These are phyloP conservation scores for Thozetella sp. DNA, from an alignment of 495 filamentous ascomycete species.

Conservation along the genomic window DNA sequence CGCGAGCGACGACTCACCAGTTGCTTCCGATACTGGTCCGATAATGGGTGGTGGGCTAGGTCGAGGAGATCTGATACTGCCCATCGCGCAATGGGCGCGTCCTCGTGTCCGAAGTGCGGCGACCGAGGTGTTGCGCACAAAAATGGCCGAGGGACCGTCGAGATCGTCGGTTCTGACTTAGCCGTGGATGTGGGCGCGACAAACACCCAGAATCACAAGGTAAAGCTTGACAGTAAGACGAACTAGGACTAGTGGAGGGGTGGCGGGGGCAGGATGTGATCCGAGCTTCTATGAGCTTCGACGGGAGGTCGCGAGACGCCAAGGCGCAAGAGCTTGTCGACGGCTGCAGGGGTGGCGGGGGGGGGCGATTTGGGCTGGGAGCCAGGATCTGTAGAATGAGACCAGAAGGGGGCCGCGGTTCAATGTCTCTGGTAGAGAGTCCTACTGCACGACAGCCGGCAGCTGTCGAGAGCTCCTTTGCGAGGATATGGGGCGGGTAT, in stretches of 20 bases:
- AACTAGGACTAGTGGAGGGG: neutral
- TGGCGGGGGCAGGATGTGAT: neutral
- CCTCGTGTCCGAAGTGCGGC: neutral
- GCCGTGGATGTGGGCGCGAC: neutral
- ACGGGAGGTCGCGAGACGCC: neutral
- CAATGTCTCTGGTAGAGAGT: too few species aligned
- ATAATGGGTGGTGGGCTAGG: neutral
- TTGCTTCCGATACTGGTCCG: neutral
- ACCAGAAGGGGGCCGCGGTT: too few species aligned
- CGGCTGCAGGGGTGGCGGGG: neutral
- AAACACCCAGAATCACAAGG: neutral
- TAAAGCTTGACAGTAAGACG: neutral
- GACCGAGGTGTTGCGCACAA: neutral
- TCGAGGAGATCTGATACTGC: neutral
- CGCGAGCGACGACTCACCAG: neutral
- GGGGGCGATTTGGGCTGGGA: too few species aligned
- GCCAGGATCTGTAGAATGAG: neutral
- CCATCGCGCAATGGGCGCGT: conserved; percentile 1
- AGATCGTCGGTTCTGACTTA: neutral
- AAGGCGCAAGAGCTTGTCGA: neutral
- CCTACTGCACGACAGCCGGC: too few species aligned
- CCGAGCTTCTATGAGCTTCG: neutral
- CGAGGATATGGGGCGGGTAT: neutral
- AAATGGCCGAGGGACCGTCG: neutral
- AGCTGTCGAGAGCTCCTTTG: too few species aligned